These are phyloP conservation scores for Pleoardoris graminearum DNA, from an alignment of 2,329 filamentous ascomycete species.

Conservation along the genomic window DNA sequence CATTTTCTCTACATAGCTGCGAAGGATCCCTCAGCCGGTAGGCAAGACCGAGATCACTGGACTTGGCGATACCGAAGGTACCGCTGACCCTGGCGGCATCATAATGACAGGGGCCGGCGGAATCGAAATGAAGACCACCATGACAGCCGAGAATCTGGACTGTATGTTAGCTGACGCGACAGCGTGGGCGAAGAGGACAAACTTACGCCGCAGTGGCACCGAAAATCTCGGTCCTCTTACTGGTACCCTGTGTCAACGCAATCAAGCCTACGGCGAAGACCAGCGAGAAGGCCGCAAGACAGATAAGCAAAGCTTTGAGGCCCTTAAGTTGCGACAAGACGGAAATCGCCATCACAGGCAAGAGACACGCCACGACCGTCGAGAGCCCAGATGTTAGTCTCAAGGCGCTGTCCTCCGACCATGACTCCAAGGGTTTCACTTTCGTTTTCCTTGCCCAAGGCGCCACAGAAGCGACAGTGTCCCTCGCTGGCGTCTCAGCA, in stretches of 20 bases:
- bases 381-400: constrained; percentile 10
- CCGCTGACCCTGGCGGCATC: background rate
- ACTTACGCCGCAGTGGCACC: constrained; percentile 17
- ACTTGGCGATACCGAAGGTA: constrained; percentile 4
- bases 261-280: constrained; percentile 13
- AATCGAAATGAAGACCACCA: constrained; percentile 18
- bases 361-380: constrained; percentile 14
- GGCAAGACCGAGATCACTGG: background rate
- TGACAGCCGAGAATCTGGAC: constrained; percentile 14
- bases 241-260: constrained; percentile 10
- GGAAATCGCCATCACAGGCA: constrained; percentile 15
- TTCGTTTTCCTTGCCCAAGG: background rate
- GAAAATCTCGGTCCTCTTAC: constrained; percentile 12
- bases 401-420: constrained; percentile 9
- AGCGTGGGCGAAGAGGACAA: background rate
- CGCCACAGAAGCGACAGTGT: background rate
- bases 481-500: background rate
- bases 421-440: constrained; percentile 3
- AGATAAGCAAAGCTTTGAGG: constrained; percentile 8
- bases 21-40: background rate
- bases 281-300: constrained; percentile 12
- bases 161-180: background rate
- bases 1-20: no score
- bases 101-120: constrained; percentile 7
- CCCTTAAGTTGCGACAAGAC: constrained; percentile 16